Evolutionary conservation across 176 grass and related monocot genomes (phyloP).

Genomic region (Phragmites australis): DNA sequence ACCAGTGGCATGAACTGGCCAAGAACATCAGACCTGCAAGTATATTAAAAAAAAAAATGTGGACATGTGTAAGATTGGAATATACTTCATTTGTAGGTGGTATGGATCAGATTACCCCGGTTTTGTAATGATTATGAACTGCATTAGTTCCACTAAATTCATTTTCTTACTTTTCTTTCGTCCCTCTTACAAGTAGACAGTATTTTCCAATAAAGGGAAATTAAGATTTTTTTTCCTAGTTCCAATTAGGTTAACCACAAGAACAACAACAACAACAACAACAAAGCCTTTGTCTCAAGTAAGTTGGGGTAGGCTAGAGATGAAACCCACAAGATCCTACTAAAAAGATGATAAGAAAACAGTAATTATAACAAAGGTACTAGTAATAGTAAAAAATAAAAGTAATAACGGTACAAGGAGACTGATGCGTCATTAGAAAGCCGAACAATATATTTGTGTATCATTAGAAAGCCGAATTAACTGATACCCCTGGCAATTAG

Average conservation of each 20-base stretch:
- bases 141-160: neutral
- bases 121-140: neutral
- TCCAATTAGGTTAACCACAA: slow-evolving; percentile 2
- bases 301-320: too few relatives aligned
- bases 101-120: neutral
- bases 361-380: too few relatives aligned
- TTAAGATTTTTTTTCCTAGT: neutral
- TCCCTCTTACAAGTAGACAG: slow-evolving; percentile 14
- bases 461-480: neutral
- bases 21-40: slow-evolving; percentile 90
- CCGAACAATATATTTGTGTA: slow-evolving; percentile 8
- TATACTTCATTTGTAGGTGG: neutral
- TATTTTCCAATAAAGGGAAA: slow-evolving; percentile 10
- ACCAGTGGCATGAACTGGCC: slow-evolving; percentile 98
- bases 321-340: too few relatives aligned
- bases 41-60: slow-evolving; percentile 27
- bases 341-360: too few relatives aligned
- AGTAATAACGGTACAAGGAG: too few relatives aligned
- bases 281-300: too few relatives aligned
- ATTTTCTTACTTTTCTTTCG: neutral
- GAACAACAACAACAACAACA: too few relatives aligned
- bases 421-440: too few relatives aligned
- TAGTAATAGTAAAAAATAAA: too few relatives aligned
- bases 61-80: slow-evolving; percentile 4
- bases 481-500: neutral